These are phyloP conservation scores for Nothophoma quercina DNA, from an alignment of 2,329 filamentous ascomycete species.

Conservation along the genomic window DNA sequence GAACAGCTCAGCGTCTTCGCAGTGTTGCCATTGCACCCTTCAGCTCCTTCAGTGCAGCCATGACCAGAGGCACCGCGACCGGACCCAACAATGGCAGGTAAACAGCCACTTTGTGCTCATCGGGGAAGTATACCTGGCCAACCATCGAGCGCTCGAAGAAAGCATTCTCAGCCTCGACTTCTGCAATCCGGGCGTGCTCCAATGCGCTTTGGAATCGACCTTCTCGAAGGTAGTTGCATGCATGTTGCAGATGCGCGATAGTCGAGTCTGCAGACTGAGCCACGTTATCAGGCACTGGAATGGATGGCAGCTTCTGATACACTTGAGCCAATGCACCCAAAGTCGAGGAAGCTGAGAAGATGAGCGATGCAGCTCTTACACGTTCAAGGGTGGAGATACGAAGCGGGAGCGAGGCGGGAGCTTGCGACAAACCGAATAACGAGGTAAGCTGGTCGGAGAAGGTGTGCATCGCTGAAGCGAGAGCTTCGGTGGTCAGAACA, in stretches of 20 bases:
- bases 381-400: conserved; percentile 84
- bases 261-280: conserved; percentile 84
- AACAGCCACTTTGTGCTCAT: conserved; percentile 97
- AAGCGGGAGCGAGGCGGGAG: conserved; percentile 79
- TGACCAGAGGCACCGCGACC: conserved; percentile 85
- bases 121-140: conserved; percentile 96
- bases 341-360: conserved; percentile 90
- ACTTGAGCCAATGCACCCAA: conserved; percentile 91
- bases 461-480: conserved; percentile 83
- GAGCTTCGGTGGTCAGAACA: conserved; percentile 68
- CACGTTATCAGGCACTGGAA: conserved; percentile 87
- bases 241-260: conserved; percentile 76
- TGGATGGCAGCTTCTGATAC: conserved; percentile 80
- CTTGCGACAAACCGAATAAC: conserved; percentile 82
- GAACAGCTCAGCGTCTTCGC: conserved; percentile 1
- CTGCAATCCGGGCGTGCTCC: conserved; percentile 81
- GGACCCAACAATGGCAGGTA: conserved; percentile 92
- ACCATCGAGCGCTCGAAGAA: conserved; percentile 99
- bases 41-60: conserved; percentile 80
- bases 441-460: conserved; percentile 92
- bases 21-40: conserved; percentile 20
- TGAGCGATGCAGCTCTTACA: conserved; percentile 83
- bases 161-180: conserved; percentile 86
- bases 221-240: conserved; percentile 73
- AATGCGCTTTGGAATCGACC: conserved; percentile 72